Conservation (phyloP, 2,329 filamentous ascomycete genomes). For the Chaetomium sp. region DNA sequence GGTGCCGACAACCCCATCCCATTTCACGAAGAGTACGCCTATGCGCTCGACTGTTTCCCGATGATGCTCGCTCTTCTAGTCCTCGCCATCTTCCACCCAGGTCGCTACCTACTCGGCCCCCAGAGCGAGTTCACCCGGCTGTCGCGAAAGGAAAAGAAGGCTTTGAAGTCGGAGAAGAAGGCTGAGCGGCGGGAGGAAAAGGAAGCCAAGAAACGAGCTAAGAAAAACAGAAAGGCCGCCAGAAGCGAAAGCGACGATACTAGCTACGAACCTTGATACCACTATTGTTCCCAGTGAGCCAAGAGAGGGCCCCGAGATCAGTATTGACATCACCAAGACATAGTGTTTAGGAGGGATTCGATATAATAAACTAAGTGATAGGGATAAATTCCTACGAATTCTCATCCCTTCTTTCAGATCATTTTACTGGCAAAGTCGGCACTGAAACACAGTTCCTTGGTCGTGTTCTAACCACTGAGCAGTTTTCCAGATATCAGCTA, state of each 20-base stretch:
- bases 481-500: not conserved
- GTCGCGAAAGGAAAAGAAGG: constrained; percentile 49
- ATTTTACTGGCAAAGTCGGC: not conserved
- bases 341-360: not conserved
- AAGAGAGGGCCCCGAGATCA: not conserved
- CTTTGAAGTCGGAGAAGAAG: constrained; percentile 13
- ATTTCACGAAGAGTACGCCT: constrained; percentile 55
- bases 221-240: not conserved
- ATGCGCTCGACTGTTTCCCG: constrained; percentile 55
- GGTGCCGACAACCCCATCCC: constrained; percentile 42
- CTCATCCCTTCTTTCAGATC: not conserved
- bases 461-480: not conserved
- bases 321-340: not conserved
- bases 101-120: constrained; percentile 48
- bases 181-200: not conserved
- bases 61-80: constrained; percentile 53
- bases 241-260: not conserved
- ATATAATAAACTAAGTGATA: not conserved
- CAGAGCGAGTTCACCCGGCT: constrained; percentile 49
- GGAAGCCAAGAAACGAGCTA: constrained; percentile 12
- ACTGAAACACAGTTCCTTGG: not conserved
- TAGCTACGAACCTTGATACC: not conserved
- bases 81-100: constrained; percentile 51
- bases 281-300: not conserved
- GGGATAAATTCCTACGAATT: too few species aligned